Conservation (phyloP, 306 rosid genomes). For the Rosa persica region DNA sequence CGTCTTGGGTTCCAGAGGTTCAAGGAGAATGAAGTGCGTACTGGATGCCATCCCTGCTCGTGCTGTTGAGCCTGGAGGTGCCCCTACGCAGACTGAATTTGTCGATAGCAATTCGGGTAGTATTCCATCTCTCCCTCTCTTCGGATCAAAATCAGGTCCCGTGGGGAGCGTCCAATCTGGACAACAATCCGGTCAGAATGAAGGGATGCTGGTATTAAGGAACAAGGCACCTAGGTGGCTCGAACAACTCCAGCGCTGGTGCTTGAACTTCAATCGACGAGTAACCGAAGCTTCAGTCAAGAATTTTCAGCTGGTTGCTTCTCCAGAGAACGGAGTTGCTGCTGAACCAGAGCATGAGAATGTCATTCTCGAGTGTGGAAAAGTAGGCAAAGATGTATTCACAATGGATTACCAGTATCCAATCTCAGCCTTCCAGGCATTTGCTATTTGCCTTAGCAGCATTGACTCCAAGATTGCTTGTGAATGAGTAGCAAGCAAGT, state of each 20-base stretch:
- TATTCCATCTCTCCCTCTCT: conserved; percentile 59
- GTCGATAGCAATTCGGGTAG: conserved; percentile 51
- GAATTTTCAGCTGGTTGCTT: conserved; percentile 92
- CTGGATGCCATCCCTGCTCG: conserved; percentile 88
- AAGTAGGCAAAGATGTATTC: conserved; percentile 90
- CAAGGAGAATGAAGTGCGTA: conserved; percentile 87
- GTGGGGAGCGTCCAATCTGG: conserved; percentile 41
- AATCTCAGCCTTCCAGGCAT: conserved; percentile 93
- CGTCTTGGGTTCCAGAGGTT: conserved; percentile 86
- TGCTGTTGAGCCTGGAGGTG: conserved; percentile 78
- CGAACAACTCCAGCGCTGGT: conserved; percentile 96
- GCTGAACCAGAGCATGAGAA: conserved; percentile 84
- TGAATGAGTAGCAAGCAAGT: conserved; percentile 54
- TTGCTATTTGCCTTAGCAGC: conserved; percentile 97
- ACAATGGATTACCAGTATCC: conserved; percentile 98
- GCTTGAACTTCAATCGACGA: conserved; percentile 89
- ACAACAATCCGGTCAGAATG: conserved; percentile 43
- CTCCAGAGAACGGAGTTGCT: conserved; percentile 56
- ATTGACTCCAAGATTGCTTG: conserved; percentile 97
- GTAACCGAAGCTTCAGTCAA: conserved; percentile 92
- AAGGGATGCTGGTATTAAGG: conserved; percentile 58
- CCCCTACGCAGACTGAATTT: conserved; percentile 67
- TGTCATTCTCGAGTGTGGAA: conserved; percentile 90
- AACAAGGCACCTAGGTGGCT: conserved; percentile 99
- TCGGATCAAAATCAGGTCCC: conserved; percentile 67